Conservation (phyloP, 2,329 filamentous ascomycete species). For the Ceratocystis huliohia region DNA sequence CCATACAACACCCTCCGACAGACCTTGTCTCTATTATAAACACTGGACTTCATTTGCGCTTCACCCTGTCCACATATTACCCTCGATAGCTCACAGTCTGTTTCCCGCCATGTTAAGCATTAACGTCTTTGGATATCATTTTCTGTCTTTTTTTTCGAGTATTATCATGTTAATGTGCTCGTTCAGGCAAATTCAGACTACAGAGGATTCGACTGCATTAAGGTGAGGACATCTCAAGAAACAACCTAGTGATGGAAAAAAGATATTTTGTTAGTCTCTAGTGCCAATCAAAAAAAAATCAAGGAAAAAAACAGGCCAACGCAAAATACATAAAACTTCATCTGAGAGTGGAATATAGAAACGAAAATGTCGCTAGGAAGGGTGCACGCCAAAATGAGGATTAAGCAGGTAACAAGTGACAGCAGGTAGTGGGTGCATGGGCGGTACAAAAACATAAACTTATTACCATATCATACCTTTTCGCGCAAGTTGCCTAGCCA, state of each 20-base stretch:
- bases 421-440: not conserved
- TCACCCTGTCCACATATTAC: too few relatives aligned
- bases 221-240: slow-evolving; percentile 12
- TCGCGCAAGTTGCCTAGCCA: slow-evolving; percentile 87
- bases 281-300: not conserved
- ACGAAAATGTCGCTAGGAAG: not conserved
- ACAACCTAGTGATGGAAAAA: slow-evolving; percentile 10
- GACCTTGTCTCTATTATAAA: too few relatives aligned
- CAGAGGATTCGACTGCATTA: not conserved
- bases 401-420: not conserved
- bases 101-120: not conserved
- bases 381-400: not conserved
- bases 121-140: not conserved
- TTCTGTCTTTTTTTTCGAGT: not conserved
- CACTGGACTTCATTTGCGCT: too few relatives aligned
- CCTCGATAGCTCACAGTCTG: not conserved
- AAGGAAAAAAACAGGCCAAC: not conserved
- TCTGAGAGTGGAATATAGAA: not conserved
- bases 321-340: not conserved
- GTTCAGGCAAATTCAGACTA: not conserved
- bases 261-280: slow-evolving; percentile 3
- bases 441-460: not conserved
- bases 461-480: slow-evolving; percentile 51
- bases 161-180: slow-evolving; percentile 3
- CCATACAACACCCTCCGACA: too few relatives aligned